phyloP scores from a whole-genome alignment of 768 basidiomycete genomes.

The Dacryopinax spathularia region DNA sequence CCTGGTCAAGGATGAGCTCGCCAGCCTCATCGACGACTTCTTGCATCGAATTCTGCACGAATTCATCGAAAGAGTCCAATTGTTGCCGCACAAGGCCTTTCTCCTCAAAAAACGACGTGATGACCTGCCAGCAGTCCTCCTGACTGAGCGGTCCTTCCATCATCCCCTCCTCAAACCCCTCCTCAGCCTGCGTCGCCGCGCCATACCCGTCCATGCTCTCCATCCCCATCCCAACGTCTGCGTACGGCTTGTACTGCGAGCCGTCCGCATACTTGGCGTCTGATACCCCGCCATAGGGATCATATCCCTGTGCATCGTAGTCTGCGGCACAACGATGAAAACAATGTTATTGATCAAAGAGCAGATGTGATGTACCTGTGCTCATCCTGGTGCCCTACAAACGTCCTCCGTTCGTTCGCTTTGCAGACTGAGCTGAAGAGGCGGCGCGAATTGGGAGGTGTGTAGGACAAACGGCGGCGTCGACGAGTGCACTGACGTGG shows the following conservation, averaged over 20 bases:
- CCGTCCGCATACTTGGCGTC: not conserved
- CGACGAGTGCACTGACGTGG: not conserved
- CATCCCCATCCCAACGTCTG: not conserved
- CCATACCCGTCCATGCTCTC: not conserved
- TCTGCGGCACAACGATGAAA: not conserved
- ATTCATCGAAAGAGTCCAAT: conserved; percentile 96
- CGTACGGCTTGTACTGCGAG: not conserved
- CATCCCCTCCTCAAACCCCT: conserved; percentile 1
- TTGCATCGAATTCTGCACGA: conserved; percentile 98
- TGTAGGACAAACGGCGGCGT: not conserved
- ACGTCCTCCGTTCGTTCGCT: not conserved
- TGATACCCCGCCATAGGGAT: not conserved
- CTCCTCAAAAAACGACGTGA: conserved; percentile 90
- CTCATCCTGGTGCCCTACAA: not conserved
- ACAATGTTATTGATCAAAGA: not conserved
- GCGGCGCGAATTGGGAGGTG: not conserved
- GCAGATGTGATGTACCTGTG: not conserved
- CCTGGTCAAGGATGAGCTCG: conserved; percentile 92
- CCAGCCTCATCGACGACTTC: conserved; percentile 93
- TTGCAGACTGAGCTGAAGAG: not conserved
- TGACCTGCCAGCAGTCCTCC: conserved; percentile 91
- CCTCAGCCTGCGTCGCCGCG: not conserved
- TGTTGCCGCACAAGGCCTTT: conserved; percentile 97
- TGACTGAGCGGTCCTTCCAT: conserved; percentile 51
- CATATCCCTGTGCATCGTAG: conserved; percentile 1